Base-by-base conservation (phyloP, 1,139 yeast genomes). In the Yamadazyma pseudoaaseri region DNA sequence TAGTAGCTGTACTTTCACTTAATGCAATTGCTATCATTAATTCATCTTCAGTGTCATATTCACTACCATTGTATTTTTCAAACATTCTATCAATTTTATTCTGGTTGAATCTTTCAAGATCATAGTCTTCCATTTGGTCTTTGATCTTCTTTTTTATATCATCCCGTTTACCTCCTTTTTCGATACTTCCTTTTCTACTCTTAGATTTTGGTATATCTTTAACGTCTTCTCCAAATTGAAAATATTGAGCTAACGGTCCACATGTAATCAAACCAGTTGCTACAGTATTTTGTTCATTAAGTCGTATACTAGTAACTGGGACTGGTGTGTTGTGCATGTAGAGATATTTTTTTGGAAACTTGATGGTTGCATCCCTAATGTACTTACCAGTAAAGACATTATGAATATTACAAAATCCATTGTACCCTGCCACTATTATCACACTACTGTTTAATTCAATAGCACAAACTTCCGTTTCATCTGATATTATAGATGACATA, bases 361-460 rank as follows among this genome's bases (percentile, higher is more conserved):
- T 64, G 3, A 65, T 53, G 6, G 75, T 65, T 5, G 73, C 72
- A 17, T 71, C 71, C 35, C 79, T 59, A 11, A 79, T 50, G 29
- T 63, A 65, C 27, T 66, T 70, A 2, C 92, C 92, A 0, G 79
- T 78, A 34, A 78, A 64, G 0, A 77, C 67, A 50, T 86, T 86
- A 53, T 77, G 77, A 16, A 84, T 60, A 32, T 79, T 75, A 4
- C 80, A 70, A 41, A 65, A 68, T 13, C 92, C 92, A 43, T 79
- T 73, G 45, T 70, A 73, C 2, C 86, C 84, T 0, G 85, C 84
- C 2, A 80, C 63, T 1, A 79, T 65, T 5, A 82, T 58, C 3
- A 82, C 70, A 42, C 62, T 33, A 56, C 76, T 46, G 60, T 65
- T 47, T 51, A 73, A 32, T 38, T 67, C 57, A 52, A 68, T 38